Percentiles rank a stretch among this genome's conserved stretches.
These are phyloP conservation scores for Pterocarpus macrocarpus DNA, from an alignment of 306 rosid species.

Conservation along the genomic window DNA sequence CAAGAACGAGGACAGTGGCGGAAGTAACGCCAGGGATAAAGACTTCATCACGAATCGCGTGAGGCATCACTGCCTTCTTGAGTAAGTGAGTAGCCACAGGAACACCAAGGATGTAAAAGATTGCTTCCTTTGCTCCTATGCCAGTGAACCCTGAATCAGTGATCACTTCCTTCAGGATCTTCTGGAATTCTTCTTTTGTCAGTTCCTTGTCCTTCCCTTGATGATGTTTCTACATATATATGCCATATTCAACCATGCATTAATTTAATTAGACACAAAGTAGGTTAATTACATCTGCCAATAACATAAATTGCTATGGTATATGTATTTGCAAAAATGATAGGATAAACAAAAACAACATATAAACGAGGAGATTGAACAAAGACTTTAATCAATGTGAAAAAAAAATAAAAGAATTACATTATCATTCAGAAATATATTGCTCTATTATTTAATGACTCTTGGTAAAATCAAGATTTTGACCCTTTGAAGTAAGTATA, in stretches of 20 bases:
- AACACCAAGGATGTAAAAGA: conserved; percentile 68
- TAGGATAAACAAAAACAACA: no score
- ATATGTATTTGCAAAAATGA: no score
- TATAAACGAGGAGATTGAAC: no score
- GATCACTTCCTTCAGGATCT: conserved; percentile 46
- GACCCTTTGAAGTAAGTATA: no score
- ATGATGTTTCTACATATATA: conserved; percentile 39
- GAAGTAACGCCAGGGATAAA: conserved; percentile 76
- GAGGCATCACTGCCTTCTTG: conserved; percentile 59
- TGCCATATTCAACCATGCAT: not conserved
- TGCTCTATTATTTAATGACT: no score
- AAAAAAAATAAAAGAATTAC: no score
- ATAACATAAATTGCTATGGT: no score
- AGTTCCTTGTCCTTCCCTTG: not conserved
- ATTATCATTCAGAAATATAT: no score
- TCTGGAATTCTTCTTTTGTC: conserved; percentile 49
- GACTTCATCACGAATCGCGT: conserved; percentile 47
- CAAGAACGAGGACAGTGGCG: conserved; percentile 62
- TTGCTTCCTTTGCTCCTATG: conserved; percentile 55
- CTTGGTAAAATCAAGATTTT: no score
- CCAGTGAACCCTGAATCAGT: conserved; percentile 52
- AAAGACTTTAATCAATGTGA: no score
- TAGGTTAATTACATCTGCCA: no score
- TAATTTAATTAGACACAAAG: not conserved
- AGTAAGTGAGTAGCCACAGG: conserved; percentile 59